Percentiles rank a stretch among this genome's conserved stretches.
Evolutionary conservation across 345 rosid genomes (phyloP).

Genomic region (Rhodamnia argentea): DNA sequence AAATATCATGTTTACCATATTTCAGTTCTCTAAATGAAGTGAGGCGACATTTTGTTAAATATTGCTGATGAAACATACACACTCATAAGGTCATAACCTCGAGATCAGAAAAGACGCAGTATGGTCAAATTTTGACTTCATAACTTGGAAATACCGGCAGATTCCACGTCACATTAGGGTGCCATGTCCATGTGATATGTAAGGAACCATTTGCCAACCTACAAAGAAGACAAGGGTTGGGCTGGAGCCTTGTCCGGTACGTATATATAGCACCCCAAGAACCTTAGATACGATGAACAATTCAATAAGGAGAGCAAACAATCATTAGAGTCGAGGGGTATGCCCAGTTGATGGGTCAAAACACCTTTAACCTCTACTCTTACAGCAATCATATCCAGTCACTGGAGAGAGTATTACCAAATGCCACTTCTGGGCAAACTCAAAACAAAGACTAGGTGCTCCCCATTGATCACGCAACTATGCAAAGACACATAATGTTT

Average conservation of each 20-base stretch:
- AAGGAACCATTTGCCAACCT: neutral
- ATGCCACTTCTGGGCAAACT: neutral
- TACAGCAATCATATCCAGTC: neutral
- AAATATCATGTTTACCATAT: neutral
- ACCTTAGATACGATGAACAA: neutral
- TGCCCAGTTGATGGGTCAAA: neutral
- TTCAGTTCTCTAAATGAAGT: neutral
- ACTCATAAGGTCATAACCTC: neutral
- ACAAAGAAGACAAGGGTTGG: neutral
- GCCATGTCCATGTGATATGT: neutral
- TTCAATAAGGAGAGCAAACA: neutral
- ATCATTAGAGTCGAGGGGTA: neutral
- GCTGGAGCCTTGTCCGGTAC: neutral
- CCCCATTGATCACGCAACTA: neutral
- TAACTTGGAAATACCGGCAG: neutral
- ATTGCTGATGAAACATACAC: neutral
- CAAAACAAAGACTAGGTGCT: neutral
- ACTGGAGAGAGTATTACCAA: neutral
- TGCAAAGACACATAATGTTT: neutral
- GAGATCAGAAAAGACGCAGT: neutral
- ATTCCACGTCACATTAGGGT: neutral
- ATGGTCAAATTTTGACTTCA: neutral
- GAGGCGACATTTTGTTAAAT: accelerated
- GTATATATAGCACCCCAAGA: neutral
- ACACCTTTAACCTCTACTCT: neutral